These are phyloP conservation scores for Pouteria glomerata DNA, from an alignment of 148 eudicot species.

Conservation along the genomic window DNA sequence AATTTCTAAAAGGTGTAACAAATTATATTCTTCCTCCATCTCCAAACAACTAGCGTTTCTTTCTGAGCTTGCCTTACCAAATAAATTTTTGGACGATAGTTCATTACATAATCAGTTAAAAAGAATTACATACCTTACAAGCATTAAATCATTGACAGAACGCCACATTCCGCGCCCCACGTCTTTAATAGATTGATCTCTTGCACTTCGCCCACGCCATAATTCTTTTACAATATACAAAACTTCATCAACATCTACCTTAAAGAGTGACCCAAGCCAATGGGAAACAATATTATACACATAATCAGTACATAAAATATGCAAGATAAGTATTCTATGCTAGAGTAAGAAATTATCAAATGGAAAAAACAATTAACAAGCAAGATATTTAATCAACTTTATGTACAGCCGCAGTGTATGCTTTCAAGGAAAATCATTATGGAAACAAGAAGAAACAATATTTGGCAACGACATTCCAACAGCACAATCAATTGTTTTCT, in stretches of 20 bases:
- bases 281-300: neutral
- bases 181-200: constrained; percentile 60
- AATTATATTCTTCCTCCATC: neutral
- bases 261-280: constrained; percentile 12
- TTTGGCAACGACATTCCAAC: neutral
- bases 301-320: neutral
- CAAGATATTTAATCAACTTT: neutral
- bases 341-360: neutral
- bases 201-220: constrained; percentile 95
- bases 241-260: constrained; percentile 97
- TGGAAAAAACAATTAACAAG: neutral
- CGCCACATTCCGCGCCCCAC: constrained; percentile 98
- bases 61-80: neutral
- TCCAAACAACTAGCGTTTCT: neutral
- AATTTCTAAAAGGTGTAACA: neutral
- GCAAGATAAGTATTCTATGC: neutral
- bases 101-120: neutral
- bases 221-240: constrained; percentile 83
- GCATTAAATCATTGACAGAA: constrained; percentile 86
- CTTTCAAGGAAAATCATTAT: neutral
- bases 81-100: neutral
- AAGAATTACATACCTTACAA: constrained; percentile 56
- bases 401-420: too few species aligned
- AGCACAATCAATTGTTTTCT: neutral
- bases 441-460: neutral